Base-by-base conservation (phyloP, 192 early-diverging fungal species). In the Coemansia sp. region DNA sequence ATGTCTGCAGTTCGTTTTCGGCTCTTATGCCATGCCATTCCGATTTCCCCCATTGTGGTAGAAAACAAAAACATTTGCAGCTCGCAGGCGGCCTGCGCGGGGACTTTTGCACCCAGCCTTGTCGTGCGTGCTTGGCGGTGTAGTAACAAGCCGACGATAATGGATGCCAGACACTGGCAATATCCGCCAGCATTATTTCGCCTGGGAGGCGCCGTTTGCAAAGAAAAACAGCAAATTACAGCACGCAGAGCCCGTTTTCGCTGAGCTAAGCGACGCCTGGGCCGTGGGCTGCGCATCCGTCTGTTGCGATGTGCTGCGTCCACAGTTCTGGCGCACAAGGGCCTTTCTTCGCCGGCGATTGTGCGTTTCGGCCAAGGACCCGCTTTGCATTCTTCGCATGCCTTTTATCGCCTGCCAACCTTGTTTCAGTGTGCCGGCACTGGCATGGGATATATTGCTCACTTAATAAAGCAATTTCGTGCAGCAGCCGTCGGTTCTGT, bases 1-100 rank as follows among this genome's bases (percentile, higher is more conserved):
- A 48, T 48, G 45, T 12, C 45, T 48, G 45, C 45, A 48, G 45
- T 48, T 4, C 45, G 14, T 15, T 48, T 48, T 48, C 45, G 45
- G 45, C 45, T 48, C 45, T 48, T 48, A 15, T 12, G 12, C 45
- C 45, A 48, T 48, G 45, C 45, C 3, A 48, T 48, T 48, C 45
- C 45, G 45, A 48, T 48, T 12, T 48, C 45, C 12, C 14, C 45
- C 45, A 48, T 48, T 48, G 45, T 48, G 8, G 45, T 48, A 48
- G 45, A 48, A 48, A 48, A 48, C 45, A 48, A 48, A 48, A 48
- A 48, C 45, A 48, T 48, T 48, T 48, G 45, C 45, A 12, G 45
- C 45, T 41, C 39, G 39, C 39, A 41, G 39, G 39, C 39, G 8
- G 39, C 39, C 39, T 48, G 45, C 45, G 14, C 45, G 45, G 45